These are phyloP conservation scores for Fistulinella cinereoalba DNA, from an alignment of 1,284 basidiomycete genomes.

Conservation along the genomic window DNA sequence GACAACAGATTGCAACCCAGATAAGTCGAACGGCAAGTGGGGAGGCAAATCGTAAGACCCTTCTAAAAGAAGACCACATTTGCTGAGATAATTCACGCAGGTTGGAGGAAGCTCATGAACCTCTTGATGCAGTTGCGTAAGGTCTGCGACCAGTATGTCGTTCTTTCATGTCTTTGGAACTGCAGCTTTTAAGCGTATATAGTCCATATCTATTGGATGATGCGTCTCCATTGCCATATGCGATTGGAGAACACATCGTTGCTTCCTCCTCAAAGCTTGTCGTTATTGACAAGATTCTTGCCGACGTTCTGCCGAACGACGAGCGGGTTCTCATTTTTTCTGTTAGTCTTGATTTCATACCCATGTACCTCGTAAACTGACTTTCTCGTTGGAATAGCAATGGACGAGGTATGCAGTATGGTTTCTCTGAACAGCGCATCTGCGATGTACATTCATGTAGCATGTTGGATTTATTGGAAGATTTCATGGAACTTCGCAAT, in stretches of 20 bases:
- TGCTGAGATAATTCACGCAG: constrained; percentile 26
- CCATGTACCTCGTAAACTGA: constrained; percentile 2
- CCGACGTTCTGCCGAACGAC: constrained; percentile 71
- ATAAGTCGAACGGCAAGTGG: constrained; percentile 31
- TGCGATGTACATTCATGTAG: constrained; percentile 40
- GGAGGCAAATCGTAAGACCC: constrained; percentile 32
- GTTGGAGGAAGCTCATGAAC: constrained; percentile 57
- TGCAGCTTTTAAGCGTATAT: constrained; percentile 4
- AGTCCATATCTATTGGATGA: constrained; percentile 54
- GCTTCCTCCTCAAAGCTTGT: constrained; percentile 69
- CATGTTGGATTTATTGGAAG: constrained; percentile 82
- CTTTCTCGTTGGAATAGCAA: constrained; percentile 37
- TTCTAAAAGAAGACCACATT: neutral
- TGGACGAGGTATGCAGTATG: constrained; percentile 44
- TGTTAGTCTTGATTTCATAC: constrained; percentile 42
- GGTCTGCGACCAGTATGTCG: constrained; percentile 53
- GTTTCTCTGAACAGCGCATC: neutral
- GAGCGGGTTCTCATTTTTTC: constrained; percentile 85
- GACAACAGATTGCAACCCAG: constrained; percentile 39
- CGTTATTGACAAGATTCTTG: constrained; percentile 75
- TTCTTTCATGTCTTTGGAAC: neutral
- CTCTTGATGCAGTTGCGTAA: constrained; percentile 57
- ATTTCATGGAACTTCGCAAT: constrained; percentile 71
- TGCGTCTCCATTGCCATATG: constrained; percentile 50
- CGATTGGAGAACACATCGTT: constrained; percentile 55